Evolutionary conservation across 805 yeast genomes (phyloP), one percentile per base, ranked within the genome.

Genomic region (Candida nitratophila): DNA sequence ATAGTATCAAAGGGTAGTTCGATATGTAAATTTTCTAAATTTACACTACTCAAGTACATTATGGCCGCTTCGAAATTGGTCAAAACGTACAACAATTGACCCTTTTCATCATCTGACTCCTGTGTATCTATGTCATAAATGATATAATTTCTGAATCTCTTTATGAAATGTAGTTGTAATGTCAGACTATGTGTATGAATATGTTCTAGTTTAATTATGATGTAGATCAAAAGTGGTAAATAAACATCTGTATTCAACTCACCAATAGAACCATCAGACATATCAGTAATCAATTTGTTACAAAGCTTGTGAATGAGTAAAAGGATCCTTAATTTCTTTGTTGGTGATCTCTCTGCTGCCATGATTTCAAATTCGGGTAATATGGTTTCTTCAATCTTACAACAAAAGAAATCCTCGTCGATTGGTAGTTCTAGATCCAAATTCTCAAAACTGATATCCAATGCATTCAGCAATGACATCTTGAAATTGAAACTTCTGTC

Each of bases 51-150:
- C 19, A 65, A 41, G 41, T 64, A 65, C 7, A 66, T 57, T 14
- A 65, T 44, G 29, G 65, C 55, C 4, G 70, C 70, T 46, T 65
- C 69, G 41, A 63, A 54, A 42, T 65, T 65, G 1, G 70, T 64
- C 37, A 61, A 47, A 16, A 63, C 64, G 42, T 65, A 65, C 16
- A 64, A 45, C 30, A 65, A 43, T 39, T 60, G 60, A 5, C 68
- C 67, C 21, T 44, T 54, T 38, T 61, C 65, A n/a, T 52, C 54
- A 31, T 45, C 42, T 12, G 51, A 49, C 21, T 55, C 62, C 30
- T 33, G 32, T 24, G 37, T 44, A 15, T 37, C 40, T 15, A 9
- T 14, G 3, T 35, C 47, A 46, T 54, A 63, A 9, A 63, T 47
- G 24, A 39, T 43, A 35, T 57, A 59, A 44, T 65, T 63, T 30